Conservation (phyloP, 345 rosid species). For the Salix udensis region DNA sequence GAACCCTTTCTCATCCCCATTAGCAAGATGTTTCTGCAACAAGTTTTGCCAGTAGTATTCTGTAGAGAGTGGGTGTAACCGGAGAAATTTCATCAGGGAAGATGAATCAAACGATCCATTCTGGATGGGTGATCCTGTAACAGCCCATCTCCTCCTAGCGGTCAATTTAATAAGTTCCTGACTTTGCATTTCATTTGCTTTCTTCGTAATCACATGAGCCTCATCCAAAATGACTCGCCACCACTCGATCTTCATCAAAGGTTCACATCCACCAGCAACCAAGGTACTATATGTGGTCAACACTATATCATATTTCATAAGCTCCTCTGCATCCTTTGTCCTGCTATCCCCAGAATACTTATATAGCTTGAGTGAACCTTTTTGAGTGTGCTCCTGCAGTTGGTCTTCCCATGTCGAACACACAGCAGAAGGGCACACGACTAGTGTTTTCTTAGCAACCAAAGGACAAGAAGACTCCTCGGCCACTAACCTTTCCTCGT, state of each 20-base stretch:
- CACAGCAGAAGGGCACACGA: conserved; percentile 85
- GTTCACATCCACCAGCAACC: too few relatives aligned
- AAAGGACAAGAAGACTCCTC: conserved; percentile 1
- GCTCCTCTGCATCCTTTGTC: conserved; percentile 54
- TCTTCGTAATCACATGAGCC: conserved; percentile 81
- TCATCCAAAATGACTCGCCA: conserved; percentile 84
- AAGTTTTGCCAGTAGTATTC: too few relatives aligned
- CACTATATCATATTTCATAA: conserved; percentile 62
- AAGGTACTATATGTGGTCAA: conserved; percentile 69
- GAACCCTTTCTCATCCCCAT: too few relatives aligned
- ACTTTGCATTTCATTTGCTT: too few relatives aligned
- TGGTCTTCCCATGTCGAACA: conserved; percentile 82
- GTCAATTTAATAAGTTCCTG: too few relatives aligned
- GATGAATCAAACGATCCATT: too few relatives aligned
- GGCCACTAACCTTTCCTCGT: too few relatives aligned
- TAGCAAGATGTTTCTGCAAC: too few relatives aligned
- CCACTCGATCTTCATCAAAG: conserved; percentile 70
- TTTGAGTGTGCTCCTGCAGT: conserved; percentile 63
- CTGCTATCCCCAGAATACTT: conserved; percentile 63
- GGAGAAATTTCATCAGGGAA: too few relatives aligned
- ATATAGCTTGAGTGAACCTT: conserved; percentile 62
- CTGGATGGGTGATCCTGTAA: too few relatives aligned
- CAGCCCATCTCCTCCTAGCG: too few relatives aligned
- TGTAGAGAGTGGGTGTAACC: too few relatives aligned
- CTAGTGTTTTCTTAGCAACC: conserved; percentile 44